Evolutionary conservation across 164 flowering plant species (phyloP), one percentile per base, ranked within the genome.

Genomic region (Protea cynaroides): DNA sequence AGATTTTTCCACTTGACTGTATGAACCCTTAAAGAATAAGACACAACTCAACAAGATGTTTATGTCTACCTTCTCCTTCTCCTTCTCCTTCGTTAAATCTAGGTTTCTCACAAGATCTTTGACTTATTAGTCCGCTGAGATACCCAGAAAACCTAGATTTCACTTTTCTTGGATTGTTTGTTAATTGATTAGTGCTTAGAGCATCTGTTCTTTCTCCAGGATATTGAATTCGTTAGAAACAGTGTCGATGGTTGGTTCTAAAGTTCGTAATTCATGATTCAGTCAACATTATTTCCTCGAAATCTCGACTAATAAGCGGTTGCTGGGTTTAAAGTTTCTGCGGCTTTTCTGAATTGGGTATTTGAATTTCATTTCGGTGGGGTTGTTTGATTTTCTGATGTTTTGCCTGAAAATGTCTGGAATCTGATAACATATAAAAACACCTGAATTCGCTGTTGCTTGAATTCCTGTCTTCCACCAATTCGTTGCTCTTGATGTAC

Each of bases 401-500:
- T 10, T 23, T 54, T 3, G 25, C 19, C 24, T 19, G 14, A 11
- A 54, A 13, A 22, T 54, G 24, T 54, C 11, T 53, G 13, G 14
- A 37, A 37, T 37, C 4, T 4, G 9, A 37, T n/a, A n/a, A n/a
- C n/a, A n/a, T n/a, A n/a, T n/a, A n/a, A n/a, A n/a, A n/a, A n/a
- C n/a, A n/a, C n/a, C n/a, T n/a, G n/a, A n/a, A n/a, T n/a, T n/a
- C n/a, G n/a, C 82, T 0, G 86, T 92, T 92, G 24, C 85, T 92
- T 7, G 78, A 81, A 61, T 86, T 86, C 79, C 58, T 89, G 65
- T 61, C 68, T 0, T 74, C 73, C 3, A 80, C 90, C 1, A 88
- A 84, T 56, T 87, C 95, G 1, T 83, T 90, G 5, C 84, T 92
- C 80, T 64, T 90, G 68, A 43, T 92, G 68, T 81, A 83, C 25